Evolutionary conservation across 768 basidiomycete genomes (phyloP), one percentile per base, ranked within the genome.

Genomic region (Cyclocybe cylindracea): DNA sequence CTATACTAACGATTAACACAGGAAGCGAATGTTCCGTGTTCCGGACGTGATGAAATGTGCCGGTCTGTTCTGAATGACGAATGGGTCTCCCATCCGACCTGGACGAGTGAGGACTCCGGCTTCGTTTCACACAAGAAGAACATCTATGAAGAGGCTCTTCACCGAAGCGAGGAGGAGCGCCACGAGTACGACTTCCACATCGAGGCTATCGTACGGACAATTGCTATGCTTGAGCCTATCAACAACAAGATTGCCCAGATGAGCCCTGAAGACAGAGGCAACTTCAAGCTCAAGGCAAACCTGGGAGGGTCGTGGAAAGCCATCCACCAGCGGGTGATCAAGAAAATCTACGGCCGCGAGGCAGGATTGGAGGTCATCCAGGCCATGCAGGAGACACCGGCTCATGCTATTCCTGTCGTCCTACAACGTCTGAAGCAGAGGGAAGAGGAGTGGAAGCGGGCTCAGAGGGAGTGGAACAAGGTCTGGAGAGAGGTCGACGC

Each of bases 121-220:
- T 97, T 97, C 62, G 75, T 89, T 54, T 83, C 91, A 0, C 88
- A 94, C 66, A 89, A 89, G 72, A 97, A 96, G 79, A 99, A 98
- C 69, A 79, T 87, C 1, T 99, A 91, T 69, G 97, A 98, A 68
- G 97, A 98, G 64, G 95, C 95, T 0, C 78, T 98, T 8, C 95
- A 98, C 70, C 89, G 94, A 34, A 89, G 88, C 44, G 97, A 99
- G 63, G 97, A 99, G 67, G 97, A 99, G 66, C 85, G 97, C 5
- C 97, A 99, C 67, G 96, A 98, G 69, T 99, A 98, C 66, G 96
- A 98, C 67, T 98, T 97, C 74, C 94, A 98, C 66, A 91, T 98
- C 61, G 96, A 98, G 64, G 95, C 94, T 6, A 89, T 98, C 61
- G 80, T 85, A 8, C 87, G 94, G 46, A 97, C 96, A 4, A 95